Evolutionary conservation across 176 grass and related monocot genomes (phyloP).

Genomic region (Oryza coarctata): DNA sequence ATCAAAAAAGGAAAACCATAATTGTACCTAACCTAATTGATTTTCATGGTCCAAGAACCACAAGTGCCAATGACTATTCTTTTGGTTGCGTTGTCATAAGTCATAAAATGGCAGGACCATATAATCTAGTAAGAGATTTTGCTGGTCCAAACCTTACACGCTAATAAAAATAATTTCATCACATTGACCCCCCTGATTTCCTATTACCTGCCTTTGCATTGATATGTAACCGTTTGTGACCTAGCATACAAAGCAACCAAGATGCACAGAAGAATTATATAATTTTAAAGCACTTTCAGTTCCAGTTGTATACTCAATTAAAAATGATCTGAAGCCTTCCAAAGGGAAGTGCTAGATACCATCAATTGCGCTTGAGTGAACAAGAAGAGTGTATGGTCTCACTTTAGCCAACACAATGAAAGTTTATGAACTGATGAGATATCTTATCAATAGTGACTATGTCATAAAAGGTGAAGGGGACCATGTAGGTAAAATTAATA

Average conservation of each 20-base stretch:
- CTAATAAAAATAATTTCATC: background rate
- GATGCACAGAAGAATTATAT: background rate
- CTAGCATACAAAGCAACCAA: background rate
- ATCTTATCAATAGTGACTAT: slow-evolving; percentile 33
- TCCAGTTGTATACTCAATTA: slow-evolving; percentile 8
- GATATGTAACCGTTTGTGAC: background rate
- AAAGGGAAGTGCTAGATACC: slow-evolving; percentile 29
- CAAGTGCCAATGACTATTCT: slow-evolving; percentile 2
- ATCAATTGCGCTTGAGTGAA: slow-evolving; percentile 16
- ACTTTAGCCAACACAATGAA: slow-evolving; percentile 49
- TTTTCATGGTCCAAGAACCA: slow-evolving; percentile 18
- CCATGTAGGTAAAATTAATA: slow-evolving; percentile 30
- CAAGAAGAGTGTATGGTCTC: slow-evolving; percentile 29
- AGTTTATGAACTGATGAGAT: slow-evolving; percentile 35
- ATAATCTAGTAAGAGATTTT: slow-evolving; percentile 1
- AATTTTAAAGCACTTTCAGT: background rate
- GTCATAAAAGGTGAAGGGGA: slow-evolving; percentile 36
- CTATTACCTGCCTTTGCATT: background rate
- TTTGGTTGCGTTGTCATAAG: slow-evolving; percentile 1
- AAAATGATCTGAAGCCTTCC: background rate
- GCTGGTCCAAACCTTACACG: background rate
- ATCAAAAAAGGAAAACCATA: slow-evolving; percentile 18
- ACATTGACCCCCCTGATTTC: background rate
- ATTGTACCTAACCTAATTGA: slow-evolving; percentile 17
- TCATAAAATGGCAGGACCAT: background rate